Percentiles rank a stretch among this genome's conserved stretches.
These are phyloP conservation scores for Kappamyces sp. DNA, from an alignment of 192 early-diverging fungal genomes.

Conservation along the genomic window DNA sequence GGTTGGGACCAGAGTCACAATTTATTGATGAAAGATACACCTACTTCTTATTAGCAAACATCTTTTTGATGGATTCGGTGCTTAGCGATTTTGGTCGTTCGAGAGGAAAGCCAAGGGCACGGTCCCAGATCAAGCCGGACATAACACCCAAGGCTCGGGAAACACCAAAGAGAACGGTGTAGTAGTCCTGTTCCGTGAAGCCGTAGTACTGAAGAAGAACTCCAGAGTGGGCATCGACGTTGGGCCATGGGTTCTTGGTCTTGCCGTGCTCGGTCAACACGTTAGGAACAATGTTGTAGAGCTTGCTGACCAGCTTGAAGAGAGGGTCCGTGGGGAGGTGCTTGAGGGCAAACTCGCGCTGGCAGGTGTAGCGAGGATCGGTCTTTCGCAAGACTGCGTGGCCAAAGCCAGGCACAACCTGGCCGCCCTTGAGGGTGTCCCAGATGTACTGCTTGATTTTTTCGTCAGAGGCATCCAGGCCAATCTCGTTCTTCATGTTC, in stretches of 20 bases:
- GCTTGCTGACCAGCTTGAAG: conserved; percentile 91
- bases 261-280: conserved; percentile 98
- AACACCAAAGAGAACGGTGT: conserved; percentile 99
- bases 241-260: conserved; percentile 99
- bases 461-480: conserved; percentile 80
- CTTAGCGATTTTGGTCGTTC: conserved; percentile 86
- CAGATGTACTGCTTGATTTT: conserved; percentile 95
- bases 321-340: conserved; percentile 93
- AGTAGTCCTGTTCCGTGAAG: conserved; percentile 96
- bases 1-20: neutral
- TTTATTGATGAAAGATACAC: conserved; percentile 4
- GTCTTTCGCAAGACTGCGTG: conserved; percentile 96
- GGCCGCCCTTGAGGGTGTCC: conserved; percentile 90
- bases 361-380: conserved; percentile 96
- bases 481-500: conserved; percentile 86
- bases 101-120: conserved; percentile 90
- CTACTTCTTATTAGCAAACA: conserved; percentile 59
- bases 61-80: conserved; percentile 80
- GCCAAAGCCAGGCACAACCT: conserved; percentile 97
- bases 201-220: conserved; percentile 95
- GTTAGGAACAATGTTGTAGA: conserved; percentile 96
- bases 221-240: conserved; percentile 98
- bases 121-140: conserved; percentile 94
- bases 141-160: conserved; percentile 96
- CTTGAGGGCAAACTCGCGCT: conserved; percentile 98